Base-by-base conservation (phyloP, 805 yeast species). In the Ascoidea asiatica region DNA sequence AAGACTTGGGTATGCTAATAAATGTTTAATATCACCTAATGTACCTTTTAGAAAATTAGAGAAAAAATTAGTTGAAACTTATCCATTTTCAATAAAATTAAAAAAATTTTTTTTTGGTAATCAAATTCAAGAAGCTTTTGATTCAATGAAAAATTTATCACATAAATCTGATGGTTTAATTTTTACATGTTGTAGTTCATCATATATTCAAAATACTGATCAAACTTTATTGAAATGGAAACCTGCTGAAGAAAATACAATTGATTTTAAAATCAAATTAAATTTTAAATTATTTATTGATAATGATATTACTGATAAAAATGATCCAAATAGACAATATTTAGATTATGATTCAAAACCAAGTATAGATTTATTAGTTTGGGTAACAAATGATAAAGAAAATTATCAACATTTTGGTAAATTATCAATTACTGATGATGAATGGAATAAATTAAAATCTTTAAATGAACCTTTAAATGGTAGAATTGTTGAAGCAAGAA, bases 141-240 rank as follows among this genome's bases (percentile, higher is more conserved):
- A 78, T 36, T 79, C 77, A 53, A 69, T 86, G 61, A 78, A 79
- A 39, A 71, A 76, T 43, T 67, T 90, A 42, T 84, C 86, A 20
- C 97, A 92, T 62, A 82, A 84, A 46, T 79, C 92, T 3, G 99
- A 92, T 64, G 99, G 99, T 1, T 70, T 92, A 21, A 86, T 92
- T 48, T 85, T 88, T 60, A 92, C 99, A 1, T 86, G 95, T 51
- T 82, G 94, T 39, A 86, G 78, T 44, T 76, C 90, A 1, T 94
- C 95, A 0, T 92, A 92, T 62, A 69, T 76, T 2, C 77, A 80
- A 50, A 97, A 97, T 13, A 90, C 97, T 1, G 97, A 92, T 60
- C 72, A 77, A 0, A 76, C 87, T 5, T 66, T 92, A 42, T 64
- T 92, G 45, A 92, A 94, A 62, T 92, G 99, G 99, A 92, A 92